Base-by-base conservation (phyloP, 2,329 filamentous ascomycete genomes). In the Trichoderma guizhouense region DNA sequence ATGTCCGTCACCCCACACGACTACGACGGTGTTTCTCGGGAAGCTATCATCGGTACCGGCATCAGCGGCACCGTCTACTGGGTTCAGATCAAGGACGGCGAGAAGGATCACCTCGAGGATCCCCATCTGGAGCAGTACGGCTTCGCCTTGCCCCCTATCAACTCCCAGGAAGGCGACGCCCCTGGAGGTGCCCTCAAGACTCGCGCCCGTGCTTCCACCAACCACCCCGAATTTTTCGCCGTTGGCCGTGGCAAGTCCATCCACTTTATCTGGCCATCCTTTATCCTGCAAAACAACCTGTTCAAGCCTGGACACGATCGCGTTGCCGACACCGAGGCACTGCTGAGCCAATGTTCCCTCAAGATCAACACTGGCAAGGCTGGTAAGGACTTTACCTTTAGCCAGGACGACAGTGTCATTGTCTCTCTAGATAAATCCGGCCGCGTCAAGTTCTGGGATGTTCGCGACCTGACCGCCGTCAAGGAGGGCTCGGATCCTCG, bases 341-440 rank as follows among this genome's bases (percentile, higher is more conserved):
- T 97, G 74, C 89, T 96, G 75, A 91, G 91, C 79, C 92, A 98
- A 79, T 95, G 93, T 78, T 93, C 93, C 63, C 85, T 98, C 75
- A 97, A 95, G 83, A 97, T 99, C 82, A 94, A 95, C 76, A 98
- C 95, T 74, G 96, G 95, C 76, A 99, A 99, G 85, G 95, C 96
- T 75, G 96, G 95, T 74, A 99, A 99, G 82, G 96, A 99, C 81
- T 99, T 99, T 80, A 92, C 91, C 61, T 99, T 99, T 83, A 98
- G 95, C 81, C 95, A 97, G 81, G 96, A 99, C 81, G 96, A 99
- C 81, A 93, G 92, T 2, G 91, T 95, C 53, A 94, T 99, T 76
- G 95, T 97, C 61, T 98, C 95, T 63, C 89, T 99, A 67, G 97
- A 99, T 82, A 99, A 99, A 85, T 95, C 94, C 72, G 97, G 96